These are phyloP conservation scores for Pseudogymnoascus sp. DNA, from an alignment of 2,329 filamentous ascomycete genomes.

Conservation along the genomic window DNA sequence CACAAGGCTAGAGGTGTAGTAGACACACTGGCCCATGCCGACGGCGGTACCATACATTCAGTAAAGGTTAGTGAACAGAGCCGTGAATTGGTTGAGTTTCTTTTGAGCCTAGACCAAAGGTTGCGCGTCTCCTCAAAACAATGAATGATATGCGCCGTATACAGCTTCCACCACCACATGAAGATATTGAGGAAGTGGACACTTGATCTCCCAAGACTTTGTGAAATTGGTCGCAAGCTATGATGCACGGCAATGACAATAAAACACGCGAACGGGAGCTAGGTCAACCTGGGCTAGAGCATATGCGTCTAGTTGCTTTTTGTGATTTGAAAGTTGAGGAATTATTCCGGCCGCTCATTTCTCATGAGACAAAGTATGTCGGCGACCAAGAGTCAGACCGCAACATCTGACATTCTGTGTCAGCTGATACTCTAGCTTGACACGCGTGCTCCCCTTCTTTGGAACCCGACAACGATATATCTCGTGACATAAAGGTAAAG, in stretches of 20 bases:
- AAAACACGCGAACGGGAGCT: constrained; percentile 8
- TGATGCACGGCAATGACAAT: constrained; percentile 7
- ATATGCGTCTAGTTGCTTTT: background rate
- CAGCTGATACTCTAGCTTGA: constrained; percentile 3
- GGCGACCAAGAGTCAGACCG: background rate
- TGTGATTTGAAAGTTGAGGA: constrained; percentile 8
- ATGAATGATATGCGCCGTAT: background rate
- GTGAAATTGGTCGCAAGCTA: constrained; percentile 1
- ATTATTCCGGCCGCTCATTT: constrained; percentile 5
- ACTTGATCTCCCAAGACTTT: background rate
- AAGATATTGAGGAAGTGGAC: background rate
- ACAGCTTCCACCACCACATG: background rate
- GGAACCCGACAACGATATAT: background rate
- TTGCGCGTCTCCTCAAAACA: background rate
- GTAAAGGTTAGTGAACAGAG: background rate
- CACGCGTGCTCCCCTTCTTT: background rate
- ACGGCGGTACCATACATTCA: background rate
- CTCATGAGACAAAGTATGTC: constrained; percentile 4
- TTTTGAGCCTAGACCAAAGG: background rate
- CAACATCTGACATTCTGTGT: constrained; percentile 1
- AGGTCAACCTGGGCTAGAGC: background rate
- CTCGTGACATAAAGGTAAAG: background rate
- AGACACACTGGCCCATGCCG: background rate
- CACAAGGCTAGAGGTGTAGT: constrained; percentile 4
- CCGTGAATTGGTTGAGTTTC: background rate